Evolutionary conservation across 768 basidiomycete genomes (phyloP), one percentile per base, ranked within the genome.

Genomic region (Phlegmacium glaucopus): DNA sequence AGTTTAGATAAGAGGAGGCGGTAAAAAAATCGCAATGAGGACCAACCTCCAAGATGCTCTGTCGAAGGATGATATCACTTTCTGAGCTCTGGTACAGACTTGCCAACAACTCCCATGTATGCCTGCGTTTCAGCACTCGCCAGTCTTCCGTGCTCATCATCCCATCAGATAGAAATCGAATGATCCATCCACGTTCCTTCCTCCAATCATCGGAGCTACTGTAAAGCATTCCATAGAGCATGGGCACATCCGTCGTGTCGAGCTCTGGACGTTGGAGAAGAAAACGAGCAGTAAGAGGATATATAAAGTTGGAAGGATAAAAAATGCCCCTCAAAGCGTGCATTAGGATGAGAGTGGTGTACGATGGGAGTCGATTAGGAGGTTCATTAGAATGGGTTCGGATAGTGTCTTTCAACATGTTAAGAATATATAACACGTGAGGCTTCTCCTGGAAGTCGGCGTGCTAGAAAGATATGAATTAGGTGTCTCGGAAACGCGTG

Each of bases 201-300:
- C 82, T 87, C 87, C 90, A 93, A 11, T 88, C 84, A 34, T 89
- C 85, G 16, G 75, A 76, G 48, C 71, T 78, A 55, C 87, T 90
- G 61, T 92, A 96, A 4, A 97, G 72, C 82, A 95, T 85, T 9
- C 74, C 74, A 59, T 90, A 97, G 4, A 99, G 67, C 83, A 97
- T 83, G 0, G 95, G 95, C 0, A 97, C 90, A 59, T 97, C 94
- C 1, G 69, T 71, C 1, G 70, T 68, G 57, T 97, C 94, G 6
- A 97, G 68, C 45, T 82, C 77, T 1, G 92, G 85, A 1, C 95
- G 82, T 64, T 96, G 94, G 0, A 98, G 77, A 5, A 98, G 78
- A 75, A 96, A 97, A 4, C 88, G 79, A 1, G 90, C 83, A 1
- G 86, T 88, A 12, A 86, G 69, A 0, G 94, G 92, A 60, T 95